phyloP scores from a whole-genome alignment of 2,329 filamentous ascomycete genomes.

The Helotiales sp. region DNA sequence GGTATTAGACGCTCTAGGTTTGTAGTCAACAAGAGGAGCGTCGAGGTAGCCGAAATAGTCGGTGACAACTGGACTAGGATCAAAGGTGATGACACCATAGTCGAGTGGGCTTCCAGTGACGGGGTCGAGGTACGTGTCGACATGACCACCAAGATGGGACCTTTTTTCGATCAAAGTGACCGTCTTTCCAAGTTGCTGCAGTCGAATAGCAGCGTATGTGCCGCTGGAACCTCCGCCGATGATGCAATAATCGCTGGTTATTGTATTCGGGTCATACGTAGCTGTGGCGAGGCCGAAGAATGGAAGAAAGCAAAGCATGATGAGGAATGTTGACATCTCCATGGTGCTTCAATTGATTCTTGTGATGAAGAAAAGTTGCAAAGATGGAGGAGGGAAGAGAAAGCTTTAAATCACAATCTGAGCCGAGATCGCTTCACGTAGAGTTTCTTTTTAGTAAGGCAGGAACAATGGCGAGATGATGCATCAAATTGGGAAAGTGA shows the following conservation, averaged over 20 bases:
- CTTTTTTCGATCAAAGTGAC: slow-evolving; percentile 39
- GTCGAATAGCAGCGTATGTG: slow-evolving; percentile 36
- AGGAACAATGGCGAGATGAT: too few relatives aligned
- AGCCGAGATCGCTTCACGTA: too few relatives aligned
- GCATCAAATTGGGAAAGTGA: too few relatives aligned
- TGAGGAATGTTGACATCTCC: too few relatives aligned
- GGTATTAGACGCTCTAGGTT: background rate
- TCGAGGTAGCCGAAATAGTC: background rate
- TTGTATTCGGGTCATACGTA: background rate
- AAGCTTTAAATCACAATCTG: too few relatives aligned
- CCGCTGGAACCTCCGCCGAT: slow-evolving; percentile 39
- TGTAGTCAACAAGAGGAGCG: background rate
- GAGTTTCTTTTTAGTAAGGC: too few relatives aligned
- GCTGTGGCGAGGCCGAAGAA: too few relatives aligned
- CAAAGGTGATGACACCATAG: slow-evolving; percentile 25
- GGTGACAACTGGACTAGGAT: slow-evolving; percentile 31
- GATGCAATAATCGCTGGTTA: slow-evolving; percentile 33
- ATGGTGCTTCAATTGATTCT: too few relatives aligned
- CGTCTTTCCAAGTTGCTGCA: slow-evolving; percentile 34
- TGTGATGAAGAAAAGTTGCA: too few relatives aligned
- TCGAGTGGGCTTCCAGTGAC: background rate
- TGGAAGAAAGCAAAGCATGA: too few relatives aligned
- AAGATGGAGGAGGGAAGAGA: too few relatives aligned
- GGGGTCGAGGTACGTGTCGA: slow-evolving; percentile 1
- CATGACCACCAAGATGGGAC: slow-evolving; percentile 29